Conservation (phyloP, 495 filamentous ascomycete species). For the Xylaria intraflava region DNA sequence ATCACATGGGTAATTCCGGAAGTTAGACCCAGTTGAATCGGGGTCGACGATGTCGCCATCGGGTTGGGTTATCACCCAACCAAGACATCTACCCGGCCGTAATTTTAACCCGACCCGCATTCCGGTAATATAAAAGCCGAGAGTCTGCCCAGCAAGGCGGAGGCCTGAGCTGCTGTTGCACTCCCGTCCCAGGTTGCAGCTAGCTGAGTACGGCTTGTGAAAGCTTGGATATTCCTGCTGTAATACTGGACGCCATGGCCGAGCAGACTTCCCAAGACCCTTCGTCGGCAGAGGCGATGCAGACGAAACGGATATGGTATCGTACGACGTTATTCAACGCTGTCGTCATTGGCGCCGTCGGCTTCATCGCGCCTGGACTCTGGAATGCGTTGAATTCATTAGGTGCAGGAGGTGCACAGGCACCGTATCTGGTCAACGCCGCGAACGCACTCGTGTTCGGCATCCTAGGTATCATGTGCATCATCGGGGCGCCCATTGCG, state of each 20-base stretch:
- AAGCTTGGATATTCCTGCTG: neutral
- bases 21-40: neutral
- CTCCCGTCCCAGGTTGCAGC: neutral
- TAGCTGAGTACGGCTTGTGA: neutral
- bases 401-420: conserved; percentile 52
- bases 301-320: conserved; percentile 32
- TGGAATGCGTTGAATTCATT: conserved; percentile 53
- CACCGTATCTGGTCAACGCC: conserved; percentile 51
- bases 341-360: conserved; percentile 48
- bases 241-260: neutral
- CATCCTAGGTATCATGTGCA: conserved; percentile 52
- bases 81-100: neutral
- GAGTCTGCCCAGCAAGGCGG: neutral
- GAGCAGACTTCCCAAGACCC: conserved; percentile 5
- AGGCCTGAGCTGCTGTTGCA: neutral
- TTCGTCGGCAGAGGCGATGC: neutral
- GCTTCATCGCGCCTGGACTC: conserved; percentile 53
- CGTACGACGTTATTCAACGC: conserved; percentile 51
- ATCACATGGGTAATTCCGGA: neutral
- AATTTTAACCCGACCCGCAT: neutral
- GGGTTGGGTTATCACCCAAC: conserved; percentile 18
- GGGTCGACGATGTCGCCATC: conserved; percentile 21
- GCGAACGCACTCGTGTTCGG: conserved; percentile 52
- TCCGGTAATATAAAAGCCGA: neutral
- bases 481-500: conserved; percentile 44